phyloP scores from a whole-genome alignment of 192 early-diverging fungal genomes.

The Cladochytrium replicatum region DNA sequence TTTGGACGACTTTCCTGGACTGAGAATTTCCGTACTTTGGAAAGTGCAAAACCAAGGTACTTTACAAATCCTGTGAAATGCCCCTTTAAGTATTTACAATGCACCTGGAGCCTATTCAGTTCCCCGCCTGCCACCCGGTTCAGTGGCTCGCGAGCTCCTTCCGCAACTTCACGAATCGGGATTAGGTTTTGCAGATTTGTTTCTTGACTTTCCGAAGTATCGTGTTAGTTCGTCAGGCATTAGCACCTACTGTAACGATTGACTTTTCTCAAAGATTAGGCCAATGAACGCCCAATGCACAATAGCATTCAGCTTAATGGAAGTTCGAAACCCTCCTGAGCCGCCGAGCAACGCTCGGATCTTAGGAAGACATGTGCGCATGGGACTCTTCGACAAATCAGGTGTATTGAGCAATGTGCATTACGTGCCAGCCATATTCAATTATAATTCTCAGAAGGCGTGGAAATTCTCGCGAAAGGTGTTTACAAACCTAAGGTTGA shows the following conservation, averaged over 20 bases:
- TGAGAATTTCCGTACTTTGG: too few relatives aligned
- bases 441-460: constrained; percentile 13
- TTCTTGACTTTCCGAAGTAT: constrained; percentile 17
- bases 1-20: too few relatives aligned
- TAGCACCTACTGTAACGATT: not conserved
- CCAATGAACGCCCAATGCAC: constrained; percentile 24
- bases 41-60: too few relatives aligned
- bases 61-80: too few relatives aligned
- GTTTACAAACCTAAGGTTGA: not conserved
- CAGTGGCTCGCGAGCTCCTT: too few relatives aligned
- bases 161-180: constrained; percentile 13
- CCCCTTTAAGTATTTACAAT: too few relatives aligned
- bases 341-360: constrained; percentile 13
- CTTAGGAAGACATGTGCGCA: constrained; percentile 32
- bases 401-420: constrained; percentile 39
- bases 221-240: constrained; percentile 3
- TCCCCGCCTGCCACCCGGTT: too few relatives aligned
- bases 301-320: constrained; percentile 31
- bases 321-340: constrained; percentile 22
- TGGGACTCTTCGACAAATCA: constrained; percentile 35
- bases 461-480: constrained; percentile 41
- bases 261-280: constrained; percentile 5
- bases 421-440: constrained; percentile 20
- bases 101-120: too few relatives aligned
- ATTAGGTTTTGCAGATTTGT: constrained; percentile 22